Evolutionary conservation across 345 rosid genomes (phyloP).

Genomic region (Punica granatum): DNA sequence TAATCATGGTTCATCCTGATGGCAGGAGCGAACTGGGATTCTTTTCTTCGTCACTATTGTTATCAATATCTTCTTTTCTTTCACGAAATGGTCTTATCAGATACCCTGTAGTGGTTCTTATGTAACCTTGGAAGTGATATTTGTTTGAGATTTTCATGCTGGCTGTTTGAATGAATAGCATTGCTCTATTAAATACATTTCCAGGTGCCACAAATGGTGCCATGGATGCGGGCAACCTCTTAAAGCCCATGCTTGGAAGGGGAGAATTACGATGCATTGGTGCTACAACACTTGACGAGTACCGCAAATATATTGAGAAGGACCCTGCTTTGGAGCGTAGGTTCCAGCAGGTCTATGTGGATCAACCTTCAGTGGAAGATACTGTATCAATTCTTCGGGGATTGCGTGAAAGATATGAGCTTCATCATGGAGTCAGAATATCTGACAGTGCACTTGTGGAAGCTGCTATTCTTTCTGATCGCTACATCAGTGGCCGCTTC

Average conservation of each 20-base stretch:
- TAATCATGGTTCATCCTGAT: background rate
- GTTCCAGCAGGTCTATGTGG: conserved; percentile 97
- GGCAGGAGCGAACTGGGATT: background rate
- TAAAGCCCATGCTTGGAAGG: conserved; percentile 99
- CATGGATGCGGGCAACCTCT: conserved; percentile 97
- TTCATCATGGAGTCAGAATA: conserved; percentile 98
- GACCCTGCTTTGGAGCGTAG: conserved; percentile 99
- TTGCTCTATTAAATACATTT: conserved; percentile 12
- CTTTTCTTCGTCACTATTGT: background rate
- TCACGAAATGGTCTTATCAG: background rate
- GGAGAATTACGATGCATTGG: conserved; percentile 97
- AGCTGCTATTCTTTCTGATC: conserved; percentile 94
- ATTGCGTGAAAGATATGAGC: conserved; percentile 93
- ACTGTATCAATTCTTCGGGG: conserved; percentile 94
- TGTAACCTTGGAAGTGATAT: background rate
- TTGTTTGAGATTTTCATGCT: background rate
- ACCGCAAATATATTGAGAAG: conserved; percentile 93
- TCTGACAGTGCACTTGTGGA: conserved; percentile 97
- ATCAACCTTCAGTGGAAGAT: conserved; percentile 90
- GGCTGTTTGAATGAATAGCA: background rate
- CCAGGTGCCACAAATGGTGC: conserved; percentile 99
- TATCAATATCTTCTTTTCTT: background rate
- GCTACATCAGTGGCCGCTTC: conserved; percentile 96
- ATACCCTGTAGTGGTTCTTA: background rate
- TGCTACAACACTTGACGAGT: conserved; percentile 95